Evolutionary conservation across 1,139 yeast species (phyloP), one percentile per base, ranked within the genome.

Genomic region (Saccharomycopsis hybrid): DNA sequence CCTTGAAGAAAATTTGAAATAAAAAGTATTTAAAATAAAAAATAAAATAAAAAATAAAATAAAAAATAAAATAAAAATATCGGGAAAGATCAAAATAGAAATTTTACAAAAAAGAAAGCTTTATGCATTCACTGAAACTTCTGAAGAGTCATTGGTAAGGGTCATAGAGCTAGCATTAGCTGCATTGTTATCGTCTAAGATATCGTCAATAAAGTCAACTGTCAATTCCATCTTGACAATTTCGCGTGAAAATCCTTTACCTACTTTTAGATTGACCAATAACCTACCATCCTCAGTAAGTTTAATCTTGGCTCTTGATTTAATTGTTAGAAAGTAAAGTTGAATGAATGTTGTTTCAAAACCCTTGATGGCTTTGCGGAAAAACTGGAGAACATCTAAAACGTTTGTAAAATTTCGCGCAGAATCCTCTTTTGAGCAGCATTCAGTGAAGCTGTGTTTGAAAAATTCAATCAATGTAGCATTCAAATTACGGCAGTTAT

Each of bases 261-360:
- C 32, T 11, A 32, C 18, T 24, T 27, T 46, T 8, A 46, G 27
- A 27, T 30, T 18, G 31, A 44, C 37, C n/a, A 44, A 18, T 5
- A 46, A 27, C 18, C 27, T 46, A 24, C 5, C 35, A 32, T 31
- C 25, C 9, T 28, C 18, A 18, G 18, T 18, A 18, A 18, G 18
- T 18, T 44, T 18, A n/a, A 51, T 8, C 7, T 36, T 45, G 4
- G 44, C 52, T 39, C 54, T 29, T n/a, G 38, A 31, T 35, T 33
- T 48, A 2, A 48, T 38, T 9, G 40, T 44, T 18, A 51, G 33
- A 40, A 41, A 48, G 37, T 51, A 51, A 11, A 51, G 29, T 38
- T 48, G 50, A 5, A 41, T 39, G 25, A 50, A 50, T 27, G 37
- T 35, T 3, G 24, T 44, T 7, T 43, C 35, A 11, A 45, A 41